phyloP scores from a whole-genome alignment of 768 basidiomycete species.

The Lentinula sp. region DNA sequence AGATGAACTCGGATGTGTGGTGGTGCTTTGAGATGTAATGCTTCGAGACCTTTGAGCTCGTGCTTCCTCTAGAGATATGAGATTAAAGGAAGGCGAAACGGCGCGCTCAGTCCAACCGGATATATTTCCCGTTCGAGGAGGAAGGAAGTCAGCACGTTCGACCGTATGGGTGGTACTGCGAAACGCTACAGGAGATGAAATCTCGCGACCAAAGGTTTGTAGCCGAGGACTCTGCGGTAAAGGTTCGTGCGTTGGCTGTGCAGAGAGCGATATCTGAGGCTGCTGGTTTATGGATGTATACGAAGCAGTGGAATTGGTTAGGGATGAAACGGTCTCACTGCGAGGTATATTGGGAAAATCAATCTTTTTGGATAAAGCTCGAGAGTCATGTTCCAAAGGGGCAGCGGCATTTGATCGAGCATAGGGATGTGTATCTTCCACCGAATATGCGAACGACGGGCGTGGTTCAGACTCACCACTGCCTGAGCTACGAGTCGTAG shows the following conservation, averaged over 20 bases:
- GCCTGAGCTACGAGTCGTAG: slow-evolving; percentile 12
- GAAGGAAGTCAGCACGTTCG: background rate
- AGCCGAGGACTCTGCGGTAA: slow-evolving; percentile 27
- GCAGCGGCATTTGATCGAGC: slow-evolving; percentile 63
- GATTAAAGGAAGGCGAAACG: slow-evolving; percentile 46
- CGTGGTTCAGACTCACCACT: slow-evolving; percentile 11
- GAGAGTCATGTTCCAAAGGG: slow-evolving; percentile 30
- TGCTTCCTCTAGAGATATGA: slow-evolving; percentile 77
- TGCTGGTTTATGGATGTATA: slow-evolving; percentile 5
- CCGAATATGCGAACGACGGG: slow-evolving; percentile 19
- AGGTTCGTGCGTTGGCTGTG: slow-evolving; percentile 27
- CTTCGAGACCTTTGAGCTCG: slow-evolving; percentile 63
- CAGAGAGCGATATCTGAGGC: slow-evolving; percentile 9
- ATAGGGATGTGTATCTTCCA: slow-evolving; percentile 60
- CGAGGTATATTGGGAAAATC: slow-evolving; percentile 26
- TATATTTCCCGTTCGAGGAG: slow-evolving; percentile 25
- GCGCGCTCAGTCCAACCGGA: slow-evolving; percentile 48
- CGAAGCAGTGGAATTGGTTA: slow-evolving; percentile 34
- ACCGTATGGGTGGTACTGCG: slow-evolving; percentile 20
- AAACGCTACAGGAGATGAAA: slow-evolving; percentile 49
- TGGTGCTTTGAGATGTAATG: slow-evolving; percentile 28
- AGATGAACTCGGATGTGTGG: slow-evolving; percentile 19
- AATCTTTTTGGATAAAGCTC: slow-evolving; percentile 21
- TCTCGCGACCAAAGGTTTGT: slow-evolving; percentile 23
- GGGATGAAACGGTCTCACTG: slow-evolving; percentile 48